Conservation (phyloP, 495 filamentous ascomycete genomes). For the Cladorrhinum samala region DNA sequence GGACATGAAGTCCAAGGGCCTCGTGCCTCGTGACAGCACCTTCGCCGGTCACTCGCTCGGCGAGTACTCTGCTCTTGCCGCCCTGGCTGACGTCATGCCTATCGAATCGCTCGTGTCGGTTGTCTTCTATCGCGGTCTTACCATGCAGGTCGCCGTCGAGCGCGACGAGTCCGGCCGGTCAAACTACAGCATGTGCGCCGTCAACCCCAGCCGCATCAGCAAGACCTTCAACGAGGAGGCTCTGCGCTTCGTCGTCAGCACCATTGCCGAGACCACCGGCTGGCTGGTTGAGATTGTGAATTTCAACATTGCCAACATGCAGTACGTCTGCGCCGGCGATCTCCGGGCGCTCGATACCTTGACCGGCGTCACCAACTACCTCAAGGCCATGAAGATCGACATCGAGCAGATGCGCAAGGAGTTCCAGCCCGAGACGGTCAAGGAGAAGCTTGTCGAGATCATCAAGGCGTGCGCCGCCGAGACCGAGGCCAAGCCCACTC, state of each 20-base stretch:
- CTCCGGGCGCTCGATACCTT: slow-evolving; percentile 92
- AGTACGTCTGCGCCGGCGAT: slow-evolving; percentile 97
- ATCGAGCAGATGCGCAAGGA: slow-evolving; percentile 85
- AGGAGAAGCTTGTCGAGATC: slow-evolving; percentile 45
- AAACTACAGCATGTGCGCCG: slow-evolving; percentile 98
- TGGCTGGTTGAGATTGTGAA: slow-evolving; percentile 99
- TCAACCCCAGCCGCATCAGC: slow-evolving; percentile 94
- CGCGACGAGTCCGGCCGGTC: slow-evolving; percentile 87
- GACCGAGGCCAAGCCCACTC: slow-evolving; percentile 80
- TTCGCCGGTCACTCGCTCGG: slow-evolving; percentile 98
- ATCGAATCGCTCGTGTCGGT: slow-evolving; percentile 98
- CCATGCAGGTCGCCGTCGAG: slow-evolving; percentile 99
- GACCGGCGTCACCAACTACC: slow-evolving; percentile 84
- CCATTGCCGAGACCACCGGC: slow-evolving; percentile 81
- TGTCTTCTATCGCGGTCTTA: slow-evolving; percentile 97
- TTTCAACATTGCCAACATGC: slow-evolving; percentile 96
- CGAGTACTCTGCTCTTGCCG: slow-evolving; percentile 95
- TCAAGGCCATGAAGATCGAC: slow-evolving; percentile 94
- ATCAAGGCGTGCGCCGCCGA: slow-evolving; percentile 81
- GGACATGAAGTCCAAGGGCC: slow-evolving; percentile 94
- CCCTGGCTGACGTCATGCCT: slow-evolving; percentile 96
- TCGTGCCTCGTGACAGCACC: slow-evolving; percentile 91
- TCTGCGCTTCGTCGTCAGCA: slow-evolving; percentile 89
- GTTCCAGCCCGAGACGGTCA: slow-evolving; percentile 63
- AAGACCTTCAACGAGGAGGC: slow-evolving; percentile 98